Evolutionary conservation across 2,329 filamentous ascomycete species (phyloP), one percentile per base, ranked within the genome.

Genomic region (Aspergillus japonicus): DNA sequence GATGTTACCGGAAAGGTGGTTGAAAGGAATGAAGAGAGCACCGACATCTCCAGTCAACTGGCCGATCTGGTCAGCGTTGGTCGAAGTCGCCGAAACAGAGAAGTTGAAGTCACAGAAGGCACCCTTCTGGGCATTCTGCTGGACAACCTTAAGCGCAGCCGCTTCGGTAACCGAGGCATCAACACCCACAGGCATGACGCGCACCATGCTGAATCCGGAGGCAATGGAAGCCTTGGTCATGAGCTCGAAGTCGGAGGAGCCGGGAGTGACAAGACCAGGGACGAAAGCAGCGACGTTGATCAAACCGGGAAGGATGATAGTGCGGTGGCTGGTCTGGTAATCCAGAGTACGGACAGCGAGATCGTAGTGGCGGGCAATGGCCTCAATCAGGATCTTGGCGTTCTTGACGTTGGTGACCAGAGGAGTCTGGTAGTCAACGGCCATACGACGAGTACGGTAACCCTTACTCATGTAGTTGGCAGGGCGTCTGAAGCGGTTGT

Each of bases 331-430:
- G 50, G 92, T 94, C 81, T 96, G 92, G 78, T 89, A 96, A 78
- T 99, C 95, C 58, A 93, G 87, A 65, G 87, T 89, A 72, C 87
- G 86, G 59, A 99, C 87, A 42, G 91, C 87, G 56, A 99, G 83
- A 67, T 93, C 88, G 73, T 92, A 96, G 75, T 96, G 89, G 60
- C 94, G 88, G 58, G 92, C 88, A 65, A 99, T 91, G 23, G 94
- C 95, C 80, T 99, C 95, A 56, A 99, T 89, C 54, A 99, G 80
- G 61, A 99, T 91, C 84, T 98, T 99, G 61, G 95, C 95, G 73
- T 97, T 98, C 85, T 99, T 99, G 77, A 99, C 95, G 71, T 99
- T 99, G 57, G 95, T 99, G 19, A 99, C 94, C 62, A 99, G 82
- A 60, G 95, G 95, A 57, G 95, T 96, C 80, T 98, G 94, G 80